A percentile compares a stretch with the other conserved stretches of the same genome.
Evolutionary conservation across 2,329 filamentous ascomycete species (phyloP).

Genomic region (Ophiostoma perfectum): DNA sequence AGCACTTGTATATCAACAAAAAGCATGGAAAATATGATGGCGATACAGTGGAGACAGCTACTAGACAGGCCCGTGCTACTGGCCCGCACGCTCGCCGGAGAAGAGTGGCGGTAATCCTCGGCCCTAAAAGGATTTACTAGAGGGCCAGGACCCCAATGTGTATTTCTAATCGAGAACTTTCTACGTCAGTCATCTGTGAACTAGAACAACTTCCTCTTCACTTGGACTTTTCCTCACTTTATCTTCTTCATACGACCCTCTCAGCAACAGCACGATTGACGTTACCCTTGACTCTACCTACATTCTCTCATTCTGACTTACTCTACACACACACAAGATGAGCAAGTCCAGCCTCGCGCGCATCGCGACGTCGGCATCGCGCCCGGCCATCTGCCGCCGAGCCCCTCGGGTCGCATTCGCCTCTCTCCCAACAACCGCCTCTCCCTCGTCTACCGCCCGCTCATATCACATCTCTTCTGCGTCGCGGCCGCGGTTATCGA

Average conservation of each 20-base stretch:
- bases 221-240: neutral
- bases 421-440: constrained; percentile 12
- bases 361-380: constrained; percentile 23
- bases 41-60: constrained; percentile 9
- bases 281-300: neutral
- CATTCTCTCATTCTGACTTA: neutral
- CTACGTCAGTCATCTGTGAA: neutral
- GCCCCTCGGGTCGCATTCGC: constrained; percentile 22
- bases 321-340: constrained; percentile 12
- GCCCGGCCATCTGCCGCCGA: constrained; percentile 25
- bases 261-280: neutral
- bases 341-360: constrained; percentile 28
- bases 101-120: constrained; percentile 21
- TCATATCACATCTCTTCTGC: constrained; percentile 19
- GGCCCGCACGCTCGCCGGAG: constrained; percentile 6
- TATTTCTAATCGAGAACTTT: constrained; percentile 20
- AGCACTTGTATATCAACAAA: constrained; percentile 11
- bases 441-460: neutral
- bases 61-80: constrained; percentile 7
- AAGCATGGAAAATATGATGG: constrained; percentile 18
- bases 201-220: constrained; percentile 9
- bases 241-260: neutral
- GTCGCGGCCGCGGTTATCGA: constrained; percentile 28
- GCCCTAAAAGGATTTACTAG: constrained; percentile 16
- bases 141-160: constrained; percentile 17